A percentile compares a stretch with the other conserved stretches of the same genome.
Conservation (phyloP, 1,284 basidiomycete species). For the Austroboletus novae-zelandiae region DNA sequence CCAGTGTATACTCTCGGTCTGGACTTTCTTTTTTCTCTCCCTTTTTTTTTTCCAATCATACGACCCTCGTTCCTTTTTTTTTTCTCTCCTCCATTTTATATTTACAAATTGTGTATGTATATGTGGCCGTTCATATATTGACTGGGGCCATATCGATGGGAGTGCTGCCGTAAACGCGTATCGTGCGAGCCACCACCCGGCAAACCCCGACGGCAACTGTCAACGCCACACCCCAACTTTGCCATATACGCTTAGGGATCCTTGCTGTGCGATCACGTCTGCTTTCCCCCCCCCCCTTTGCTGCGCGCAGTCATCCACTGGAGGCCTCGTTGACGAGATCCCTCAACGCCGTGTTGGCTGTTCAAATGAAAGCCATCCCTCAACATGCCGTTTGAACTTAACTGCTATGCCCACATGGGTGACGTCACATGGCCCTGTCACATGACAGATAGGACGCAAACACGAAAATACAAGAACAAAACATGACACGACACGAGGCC, state of each 20-base stretch:
- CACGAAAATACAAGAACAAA: constrained; percentile 22
- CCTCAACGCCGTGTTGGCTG: not conserved
- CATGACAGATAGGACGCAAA: constrained; percentile 20
- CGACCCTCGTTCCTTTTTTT: not conserved
- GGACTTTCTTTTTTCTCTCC: too few species aligned
- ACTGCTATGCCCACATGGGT: constrained; percentile 16
- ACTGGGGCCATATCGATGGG: constrained; percentile 4
- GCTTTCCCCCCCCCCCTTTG: not conserved
- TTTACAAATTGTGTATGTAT: not conserved
- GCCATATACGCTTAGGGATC: constrained; percentile 21
- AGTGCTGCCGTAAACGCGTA: constrained; percentile 13
- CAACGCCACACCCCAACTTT: constrained; percentile 31
- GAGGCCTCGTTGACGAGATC: constrained; percentile 11
- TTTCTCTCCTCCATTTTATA: not conserved
- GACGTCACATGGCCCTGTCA: constrained; percentile 24
- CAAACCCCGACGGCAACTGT: constrained; percentile 17
- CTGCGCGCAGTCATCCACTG: not conserved
- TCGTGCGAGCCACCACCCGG: constrained; percentile 7
- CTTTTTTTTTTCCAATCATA: not conserved
- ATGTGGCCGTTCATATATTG: too few species aligned
- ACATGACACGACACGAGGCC: constrained; percentile 10
- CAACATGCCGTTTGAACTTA: constrained; percentile 23
- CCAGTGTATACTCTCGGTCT: not conserved
- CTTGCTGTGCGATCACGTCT: constrained; percentile 12
- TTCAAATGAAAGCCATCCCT: constrained; percentile 21